Evolutionary conservation across 2,329 filamentous ascomycete genomes (phyloP).

Genomic region (Aureobasidium sp.): DNA sequence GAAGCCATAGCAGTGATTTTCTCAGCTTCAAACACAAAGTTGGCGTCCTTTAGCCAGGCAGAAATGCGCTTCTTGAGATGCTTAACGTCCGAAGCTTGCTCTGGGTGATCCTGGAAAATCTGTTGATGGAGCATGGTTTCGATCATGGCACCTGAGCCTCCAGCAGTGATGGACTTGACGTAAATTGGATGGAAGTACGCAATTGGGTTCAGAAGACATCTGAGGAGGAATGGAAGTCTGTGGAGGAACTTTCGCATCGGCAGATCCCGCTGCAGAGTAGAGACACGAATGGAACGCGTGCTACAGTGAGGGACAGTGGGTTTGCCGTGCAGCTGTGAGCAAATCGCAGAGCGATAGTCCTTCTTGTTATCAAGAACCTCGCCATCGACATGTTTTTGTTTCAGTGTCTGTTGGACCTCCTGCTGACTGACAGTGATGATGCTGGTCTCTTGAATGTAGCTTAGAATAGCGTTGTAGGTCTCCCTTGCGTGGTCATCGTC

Average conservation of each 20-base stretch:
- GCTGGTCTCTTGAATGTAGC: constrained; percentile 32
- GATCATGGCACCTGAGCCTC: constrained; percentile 44
- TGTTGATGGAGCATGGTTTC: constrained; percentile 38
- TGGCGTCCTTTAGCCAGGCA: constrained; percentile 43
- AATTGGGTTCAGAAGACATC: constrained; percentile 40
- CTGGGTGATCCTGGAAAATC: constrained; percentile 42
- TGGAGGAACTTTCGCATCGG: constrained; percentile 37
- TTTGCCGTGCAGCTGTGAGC: constrained; percentile 38
- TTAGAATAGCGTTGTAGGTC: constrained; percentile 35
- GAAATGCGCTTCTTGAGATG: constrained; percentile 39
- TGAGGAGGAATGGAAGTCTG: constrained; percentile 41
- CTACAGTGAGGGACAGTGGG: constrained; percentile 46
- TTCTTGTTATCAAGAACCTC: constrained; percentile 33
- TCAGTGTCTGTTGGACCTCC: constrained; percentile 15
- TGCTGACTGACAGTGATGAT: constrained; percentile 20
- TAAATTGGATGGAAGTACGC: constrained; percentile 45
- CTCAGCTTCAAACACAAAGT: constrained; percentile 43
- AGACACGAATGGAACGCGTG: constrained; percentile 38
- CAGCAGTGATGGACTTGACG: constrained; percentile 42
- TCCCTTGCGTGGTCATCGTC: constrained; percentile 36
- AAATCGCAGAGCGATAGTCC: constrained; percentile 42
- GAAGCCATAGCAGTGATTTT: constrained; percentile 37
- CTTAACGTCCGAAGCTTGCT: constrained; percentile 36
- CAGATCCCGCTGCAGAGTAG: constrained; percentile 37
- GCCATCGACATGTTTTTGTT: constrained; percentile 22